Evolutionary conservation across 2,329 filamentous ascomycete genomes (phyloP), one percentile per base, ranked within the genome.

Genomic region (Aspergillus pseudotamarii): DNA sequence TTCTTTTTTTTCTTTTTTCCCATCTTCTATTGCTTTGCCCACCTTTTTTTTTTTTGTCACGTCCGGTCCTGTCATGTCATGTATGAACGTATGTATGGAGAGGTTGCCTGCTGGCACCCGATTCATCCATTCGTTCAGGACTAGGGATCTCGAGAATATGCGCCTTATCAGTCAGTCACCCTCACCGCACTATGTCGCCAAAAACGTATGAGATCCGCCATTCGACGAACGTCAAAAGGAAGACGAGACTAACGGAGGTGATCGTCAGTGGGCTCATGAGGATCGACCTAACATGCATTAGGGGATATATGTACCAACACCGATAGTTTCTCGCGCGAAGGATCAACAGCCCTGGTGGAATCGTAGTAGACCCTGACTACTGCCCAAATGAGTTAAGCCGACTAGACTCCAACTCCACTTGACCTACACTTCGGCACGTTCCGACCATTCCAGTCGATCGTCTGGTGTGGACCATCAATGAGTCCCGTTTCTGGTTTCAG

Each of bases 201-300:
- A 51, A 41, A 51, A 28, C 11, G 30, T 5, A 53, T 41, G 57
- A 11, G 14, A 30, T 26, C 28, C 34, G 23, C 43, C 34, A 43
- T 51, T 21, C 30, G n/a, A 34, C 57, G 57, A n/a, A 66, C 55
- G 63, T 67, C 61, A 60, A 63, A 63, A 64, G 62, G 57, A 64
- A 62, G 57, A 62, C 65, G 41, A 45, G 41, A 57, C 65, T 64
- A 67, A 59, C 26, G 58, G 57, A 38, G 64, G 57, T 41, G 61
- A 65, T 61, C 63, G 46, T 48, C 64, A 59, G 56, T 60, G 60
- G 59, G 64, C 61, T 56, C 43, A 61, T 26, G 23, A 60, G 60
- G 66, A 70, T 70, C 68, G 68, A 67, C 68, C 58, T 36, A 55
- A 41, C 66, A 61, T 68, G 64, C 66, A 62, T 65, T 41, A 41